phyloP scores from a whole-genome alignment of 345 rosid genomes.

The Raphanus sativus region DNA sequence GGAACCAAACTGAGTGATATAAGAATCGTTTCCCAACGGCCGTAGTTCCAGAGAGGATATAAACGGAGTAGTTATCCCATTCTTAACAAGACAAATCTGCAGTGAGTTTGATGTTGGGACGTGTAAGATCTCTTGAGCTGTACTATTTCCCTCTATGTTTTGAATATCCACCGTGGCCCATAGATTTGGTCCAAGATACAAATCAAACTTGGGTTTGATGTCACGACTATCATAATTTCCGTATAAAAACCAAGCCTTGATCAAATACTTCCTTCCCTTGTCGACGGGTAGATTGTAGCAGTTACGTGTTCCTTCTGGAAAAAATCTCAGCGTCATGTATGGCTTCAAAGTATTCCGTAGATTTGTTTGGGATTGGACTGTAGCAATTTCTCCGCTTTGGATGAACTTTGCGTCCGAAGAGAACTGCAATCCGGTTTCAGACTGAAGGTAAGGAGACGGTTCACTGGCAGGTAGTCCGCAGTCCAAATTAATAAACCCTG shows the following conservation, averaged over 20 bases:
- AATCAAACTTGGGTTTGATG: slow-evolving; percentile 29
- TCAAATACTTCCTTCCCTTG: slow-evolving; percentile 27
- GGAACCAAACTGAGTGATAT: slow-evolving; percentile 25
- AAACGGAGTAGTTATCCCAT: slow-evolving; percentile 33
- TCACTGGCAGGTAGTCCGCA: slow-evolving; percentile 33
- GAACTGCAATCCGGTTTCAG: slow-evolving; percentile 26
- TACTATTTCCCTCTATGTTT: no score
- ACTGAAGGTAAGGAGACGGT: slow-evolving; percentile 21
- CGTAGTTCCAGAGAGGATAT: slow-evolving; percentile 31
- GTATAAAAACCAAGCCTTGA: slow-evolving; percentile 38
- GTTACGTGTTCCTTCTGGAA: slow-evolving; percentile 45
- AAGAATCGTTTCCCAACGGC: slow-evolving; percentile 10
- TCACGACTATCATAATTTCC: slow-evolving; percentile 36
- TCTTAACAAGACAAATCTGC: slow-evolving; percentile 47
- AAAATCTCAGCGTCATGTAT: slow-evolving; percentile 24
- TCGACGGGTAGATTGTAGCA: slow-evolving; percentile 38
- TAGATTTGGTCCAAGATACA: slow-evolving; percentile 32
- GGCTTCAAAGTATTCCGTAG: not conserved
- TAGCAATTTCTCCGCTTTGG: slow-evolving; percentile 24
- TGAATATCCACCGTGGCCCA: slow-evolving; percentile 32
- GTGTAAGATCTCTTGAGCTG: no score
- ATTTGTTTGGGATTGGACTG: not conserved
- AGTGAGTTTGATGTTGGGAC: slow-evolving; percentile 7
- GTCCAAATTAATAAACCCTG: slow-evolving; percentile 46
- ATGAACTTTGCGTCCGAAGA: slow-evolving; percentile 40